Evolutionary conservation across 2,329 filamentous ascomycete species (phyloP).

Genomic region (Aspergillus unguis): DNA sequence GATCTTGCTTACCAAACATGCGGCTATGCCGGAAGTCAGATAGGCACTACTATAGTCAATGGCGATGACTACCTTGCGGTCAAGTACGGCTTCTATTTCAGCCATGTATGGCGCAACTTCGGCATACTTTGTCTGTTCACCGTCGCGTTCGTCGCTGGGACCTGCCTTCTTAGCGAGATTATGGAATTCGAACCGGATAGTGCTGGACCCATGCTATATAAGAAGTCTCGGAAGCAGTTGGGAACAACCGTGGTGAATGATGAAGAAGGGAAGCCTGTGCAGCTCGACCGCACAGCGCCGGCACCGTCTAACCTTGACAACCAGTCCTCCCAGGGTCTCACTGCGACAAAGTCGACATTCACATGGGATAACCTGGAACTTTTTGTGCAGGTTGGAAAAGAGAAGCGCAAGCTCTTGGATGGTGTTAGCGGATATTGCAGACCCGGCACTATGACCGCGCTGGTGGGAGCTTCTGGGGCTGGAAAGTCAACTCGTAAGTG

Average conservation of each 20-base stretch:
- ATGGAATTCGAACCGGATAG: slow-evolving; percentile 58
- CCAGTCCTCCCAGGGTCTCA: slow-evolving; percentile 33
- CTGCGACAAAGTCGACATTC: slow-evolving; percentile 58
- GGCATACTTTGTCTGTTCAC: slow-evolving; percentile 71
- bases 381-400: slow-evolving; percentile 61
- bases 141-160: slow-evolving; percentile 65
- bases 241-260: slow-evolving; percentile 15
- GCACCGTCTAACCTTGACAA: slow-evolving; percentile 19
- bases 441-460: slow-evolving; percentile 70
- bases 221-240: slow-evolving; percentile 49
- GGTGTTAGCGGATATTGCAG: slow-evolving; percentile 70
- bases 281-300: slow-evolving; percentile 18
- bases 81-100: slow-evolving; percentile 50
- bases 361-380: slow-evolving; percentile 66
- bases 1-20: slow-evolving; percentile 57
- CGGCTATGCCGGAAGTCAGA: slow-evolving; percentile 51
- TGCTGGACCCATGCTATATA: slow-evolving; percentile 64
- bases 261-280: slow-evolving; percentile 29
- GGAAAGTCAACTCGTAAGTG: slow-evolving; percentile 55
- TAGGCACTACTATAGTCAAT: slow-evolving; percentile 49
- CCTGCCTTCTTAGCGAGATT: slow-evolving; percentile 63
- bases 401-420: slow-evolving; percentile 57
- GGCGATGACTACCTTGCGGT: slow-evolving; percentile 53
- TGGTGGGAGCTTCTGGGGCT: slow-evolving; percentile 73
- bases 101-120: slow-evolving; percentile 67